Evolutionary conservation across 805 yeast genomes (phyloP).

Genomic region (Wickerhamiella spandovensis): DNA sequence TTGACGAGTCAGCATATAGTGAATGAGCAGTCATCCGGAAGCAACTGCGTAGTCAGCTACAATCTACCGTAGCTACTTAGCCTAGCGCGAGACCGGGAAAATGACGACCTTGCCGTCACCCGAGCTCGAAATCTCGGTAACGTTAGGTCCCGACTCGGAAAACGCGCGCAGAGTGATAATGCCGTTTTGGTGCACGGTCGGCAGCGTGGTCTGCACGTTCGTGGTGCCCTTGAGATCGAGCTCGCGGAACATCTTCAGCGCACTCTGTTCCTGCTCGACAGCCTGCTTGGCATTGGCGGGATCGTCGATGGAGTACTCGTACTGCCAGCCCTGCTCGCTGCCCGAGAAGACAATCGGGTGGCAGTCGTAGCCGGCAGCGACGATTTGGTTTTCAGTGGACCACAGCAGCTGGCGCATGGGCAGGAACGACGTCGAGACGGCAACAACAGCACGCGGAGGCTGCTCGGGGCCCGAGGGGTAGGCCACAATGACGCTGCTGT

Average conservation of each 20-base stretch:
- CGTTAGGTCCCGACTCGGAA: conserved; percentile 20
- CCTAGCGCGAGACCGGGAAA: conserved; percentile 31
- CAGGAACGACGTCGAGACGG: conserved; percentile 51
- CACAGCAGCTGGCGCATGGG: conserved; percentile 73
- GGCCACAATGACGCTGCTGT: conserved; percentile 66
- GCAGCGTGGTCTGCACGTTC: conserved; percentile 35
- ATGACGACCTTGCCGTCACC: conserved; percentile 92
- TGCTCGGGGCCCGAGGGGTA: conserved; percentile 58
- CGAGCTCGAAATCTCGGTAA: conserved; percentile 52
- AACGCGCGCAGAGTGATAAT: conserved; percentile 46
- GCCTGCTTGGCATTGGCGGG: conserved; percentile 25
- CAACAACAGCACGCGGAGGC: conserved; percentile 48
- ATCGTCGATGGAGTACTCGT: conserved; percentile 49
- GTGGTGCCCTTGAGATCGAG: conserved; percentile 84
- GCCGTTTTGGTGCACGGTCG: conserved; percentile 84
- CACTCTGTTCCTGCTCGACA: conserved; percentile 37
- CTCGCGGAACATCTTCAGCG: conserved; percentile 84
- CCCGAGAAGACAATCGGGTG: conserved; percentile 81
- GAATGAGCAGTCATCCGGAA: no score
- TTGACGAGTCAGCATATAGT: no score
- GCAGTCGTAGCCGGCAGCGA: conserved; percentile 88
- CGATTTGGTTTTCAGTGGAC: conserved; percentile 48
- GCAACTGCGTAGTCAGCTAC: no score
- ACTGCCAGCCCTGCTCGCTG: conserved; percentile 45
- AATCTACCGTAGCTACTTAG: no score